Evolutionary conservation across 306 rosid species (phyloP).

Genomic region (Mimosa bimucronata): DNA sequence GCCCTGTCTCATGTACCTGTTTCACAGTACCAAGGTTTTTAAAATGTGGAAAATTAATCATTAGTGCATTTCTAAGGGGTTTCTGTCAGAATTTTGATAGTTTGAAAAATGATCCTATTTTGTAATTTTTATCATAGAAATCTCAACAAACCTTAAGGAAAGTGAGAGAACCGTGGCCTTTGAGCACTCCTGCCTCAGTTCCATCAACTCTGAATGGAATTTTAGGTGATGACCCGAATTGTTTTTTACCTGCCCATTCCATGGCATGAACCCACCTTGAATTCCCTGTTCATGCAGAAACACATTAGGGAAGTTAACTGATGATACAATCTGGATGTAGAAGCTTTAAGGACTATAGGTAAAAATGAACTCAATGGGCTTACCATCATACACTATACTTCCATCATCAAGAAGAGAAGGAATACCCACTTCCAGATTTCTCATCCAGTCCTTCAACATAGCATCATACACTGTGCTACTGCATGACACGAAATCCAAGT

Average conservation of each 20-base stretch:
- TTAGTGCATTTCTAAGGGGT: not conserved
- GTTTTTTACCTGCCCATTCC: constrained; percentile 80
- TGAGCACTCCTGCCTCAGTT: constrained; percentile 64
- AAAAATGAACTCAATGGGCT: constrained; percentile 23
- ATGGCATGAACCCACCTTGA: constrained; percentile 82
- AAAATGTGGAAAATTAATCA: not conserved
- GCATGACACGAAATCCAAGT: constrained; percentile 68
- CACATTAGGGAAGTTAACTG: not conserved
- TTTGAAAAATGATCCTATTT: not conserved
- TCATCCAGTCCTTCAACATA: constrained; percentile 75
- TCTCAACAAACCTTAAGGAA: constrained; percentile 67
- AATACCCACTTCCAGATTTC: constrained; percentile 74
- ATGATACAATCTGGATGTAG: no score
- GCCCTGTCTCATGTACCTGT: constrained; percentile 76
- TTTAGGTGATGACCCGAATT: constrained; percentile 48
- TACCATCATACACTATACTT: constrained; percentile 82
- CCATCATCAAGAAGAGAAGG: constrained; percentile 91
- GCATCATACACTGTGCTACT: constrained; percentile 56
- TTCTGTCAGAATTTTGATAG: no score
- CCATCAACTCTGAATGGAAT: constrained; percentile 61
- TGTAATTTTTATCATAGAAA: not conserved
- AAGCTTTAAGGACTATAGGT: not conserved
- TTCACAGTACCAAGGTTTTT: constrained; percentile 7
- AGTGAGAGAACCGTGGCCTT: constrained; percentile 70
- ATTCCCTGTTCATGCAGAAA: constrained; percentile 59